Evolutionary conservation across 805 yeast species (phyloP).

Genomic region (Teunomyces funiuensis): DNA sequence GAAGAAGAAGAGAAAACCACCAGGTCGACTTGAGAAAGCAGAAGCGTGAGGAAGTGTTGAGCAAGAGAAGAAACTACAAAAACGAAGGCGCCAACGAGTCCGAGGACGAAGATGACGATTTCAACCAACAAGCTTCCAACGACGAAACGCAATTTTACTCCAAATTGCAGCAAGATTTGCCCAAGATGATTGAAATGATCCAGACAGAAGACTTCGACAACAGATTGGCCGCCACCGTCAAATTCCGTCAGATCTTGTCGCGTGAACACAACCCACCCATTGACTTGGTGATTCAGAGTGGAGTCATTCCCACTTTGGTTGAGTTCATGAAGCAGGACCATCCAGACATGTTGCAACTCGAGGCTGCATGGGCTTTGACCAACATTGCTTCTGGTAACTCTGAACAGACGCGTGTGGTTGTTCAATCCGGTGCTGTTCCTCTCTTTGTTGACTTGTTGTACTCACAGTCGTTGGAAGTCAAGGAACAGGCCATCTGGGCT

Average conservation of each 20-base stretch:
- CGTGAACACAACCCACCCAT: slow-evolving; percentile 97
- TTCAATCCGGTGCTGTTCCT: slow-evolving; percentile 93
- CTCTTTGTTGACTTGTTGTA: slow-evolving; percentile 77
- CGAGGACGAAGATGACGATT: slow-evolving; percentile 41
- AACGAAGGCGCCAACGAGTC: slow-evolving; percentile 40
- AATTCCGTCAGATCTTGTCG: slow-evolving; percentile 89
- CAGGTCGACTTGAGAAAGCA: slow-evolving; percentile 96
- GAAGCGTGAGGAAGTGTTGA: slow-evolving; percentile 90
- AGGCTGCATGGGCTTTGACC: slow-evolving; percentile 99
- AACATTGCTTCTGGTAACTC: slow-evolving; percentile 95
- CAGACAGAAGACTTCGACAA: slow-evolving; percentile 71
- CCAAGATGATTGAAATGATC: slow-evolving; percentile 80
- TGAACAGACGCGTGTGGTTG: slow-evolving; percentile 85
- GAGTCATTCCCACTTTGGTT: slow-evolving; percentile 90
- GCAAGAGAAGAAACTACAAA: slow-evolving; percentile 83
- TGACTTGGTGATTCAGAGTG: slow-evolving; percentile 86
- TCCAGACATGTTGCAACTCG: slow-evolving; percentile 87
- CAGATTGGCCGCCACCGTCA: slow-evolving; percentile 86
- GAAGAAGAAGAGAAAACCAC: slow-evolving; percentile 96
- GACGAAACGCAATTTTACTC: slow-evolving; percentile 43
- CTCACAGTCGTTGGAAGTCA: slow-evolving; percentile 84
- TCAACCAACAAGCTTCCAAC: slow-evolving; percentile 37
- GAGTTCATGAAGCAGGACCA: slow-evolving; percentile 72
- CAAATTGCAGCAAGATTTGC: slow-evolving; percentile 61
- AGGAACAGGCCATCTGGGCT: slow-evolving; percentile 99